These are phyloP conservation scores for Rosa hybrid DNA, from an alignment of 331 rosid genomes.

Conservation along the genomic window DNA sequence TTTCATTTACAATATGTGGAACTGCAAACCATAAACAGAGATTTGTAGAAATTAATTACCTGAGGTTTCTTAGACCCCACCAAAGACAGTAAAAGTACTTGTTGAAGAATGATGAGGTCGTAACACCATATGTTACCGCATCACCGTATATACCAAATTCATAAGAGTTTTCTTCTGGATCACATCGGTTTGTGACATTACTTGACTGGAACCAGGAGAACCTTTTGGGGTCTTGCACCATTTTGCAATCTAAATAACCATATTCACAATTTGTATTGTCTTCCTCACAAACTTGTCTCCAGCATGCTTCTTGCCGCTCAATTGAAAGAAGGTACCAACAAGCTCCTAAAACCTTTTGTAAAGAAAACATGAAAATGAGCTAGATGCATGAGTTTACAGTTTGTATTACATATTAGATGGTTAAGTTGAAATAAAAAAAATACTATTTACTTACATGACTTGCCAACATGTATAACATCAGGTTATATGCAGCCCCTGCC, in stretches of 20 bases:
- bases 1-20: neutral
- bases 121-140: slow-evolving; percentile 61
- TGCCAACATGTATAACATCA: slow-evolving; percentile 84
- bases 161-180: slow-evolving; percentile 44
- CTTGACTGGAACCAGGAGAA: slow-evolving; percentile 64
- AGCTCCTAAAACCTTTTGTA: slow-evolving; percentile 77
- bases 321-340: slow-evolving; percentile 84
- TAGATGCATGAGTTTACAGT: neutral
- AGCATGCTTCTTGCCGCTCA: slow-evolving; percentile 89
- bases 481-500: slow-evolving; percentile 96
- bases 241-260: slow-evolving; percentile 61
- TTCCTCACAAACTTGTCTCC: slow-evolving; percentile 61
- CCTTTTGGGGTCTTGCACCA: slow-evolving; percentile 38
- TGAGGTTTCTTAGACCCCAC: slow-evolving; percentile 93
- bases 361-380: slow-evolving; percentile 10
- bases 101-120: slow-evolving; percentile 63
- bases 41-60: slow-evolving; percentile 38
- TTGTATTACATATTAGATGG: neutral
- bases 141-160: slow-evolving; percentile 79
- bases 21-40: slow-evolving; percentile 6
- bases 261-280: slow-evolving; percentile 46
- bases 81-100: slow-evolving; percentile 87
- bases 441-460: slow-evolving; percentile 75
- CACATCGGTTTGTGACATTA: slow-evolving; percentile 57
- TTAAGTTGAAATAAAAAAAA: neutral